Base-by-base conservation (phyloP, 2,329 filamentous ascomycete species). In the Pseudogymnoascus sp. region DNA sequence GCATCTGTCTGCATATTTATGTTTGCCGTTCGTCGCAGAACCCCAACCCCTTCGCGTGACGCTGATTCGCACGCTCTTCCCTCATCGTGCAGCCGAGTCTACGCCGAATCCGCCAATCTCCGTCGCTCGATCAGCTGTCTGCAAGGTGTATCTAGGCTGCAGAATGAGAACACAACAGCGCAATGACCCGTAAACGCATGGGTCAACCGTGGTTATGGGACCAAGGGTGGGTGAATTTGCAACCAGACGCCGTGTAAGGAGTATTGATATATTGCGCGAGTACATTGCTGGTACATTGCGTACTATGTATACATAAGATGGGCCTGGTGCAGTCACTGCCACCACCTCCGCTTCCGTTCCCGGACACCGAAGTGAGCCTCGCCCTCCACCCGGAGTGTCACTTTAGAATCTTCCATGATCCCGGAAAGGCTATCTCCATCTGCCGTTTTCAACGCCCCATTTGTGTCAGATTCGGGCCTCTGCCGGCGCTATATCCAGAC, bases 51-150 rank as follows among this genome's bases (percentile, higher is more conserved):
- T 8, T 8, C 39, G 39, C 41, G 41, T 27, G 41, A 27, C 17
- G 41, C 17, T 44, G 17, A 44, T 44, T 44, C 17, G 41, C 41
- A 44, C 5, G 7, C 4, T 25, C 17, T 42, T 9, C 9, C 3
- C 9, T 4, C 17, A 42, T 42, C 17, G 15, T 17, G 5, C 17
- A 4, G 13, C 44, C 44, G 44, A 55, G 29, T 9, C n/a, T 55
- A 33, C 27, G 29, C 44, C 44, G 44, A 55, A 55, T 33, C 44
- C 9, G n/a, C 44, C 44, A 55, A 55, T 55, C 44, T 55, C 44
- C n/a, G 27, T 17, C 9, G 1, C 27, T 17, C 27, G 44, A 55
- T 55, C 44, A 12, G 9, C n/a, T 33, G 9, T n/a, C 44, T 55
- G 29, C 5, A 8, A 9, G 27, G 4, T 55, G 12, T 25, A 17